A percentile compares a stretch with the other conserved stretches of the same genome.
Evolutionary conservation across 371 early-diverging fungal species (phyloP).

Genomic region (Rhizopus arrhizus): DNA sequence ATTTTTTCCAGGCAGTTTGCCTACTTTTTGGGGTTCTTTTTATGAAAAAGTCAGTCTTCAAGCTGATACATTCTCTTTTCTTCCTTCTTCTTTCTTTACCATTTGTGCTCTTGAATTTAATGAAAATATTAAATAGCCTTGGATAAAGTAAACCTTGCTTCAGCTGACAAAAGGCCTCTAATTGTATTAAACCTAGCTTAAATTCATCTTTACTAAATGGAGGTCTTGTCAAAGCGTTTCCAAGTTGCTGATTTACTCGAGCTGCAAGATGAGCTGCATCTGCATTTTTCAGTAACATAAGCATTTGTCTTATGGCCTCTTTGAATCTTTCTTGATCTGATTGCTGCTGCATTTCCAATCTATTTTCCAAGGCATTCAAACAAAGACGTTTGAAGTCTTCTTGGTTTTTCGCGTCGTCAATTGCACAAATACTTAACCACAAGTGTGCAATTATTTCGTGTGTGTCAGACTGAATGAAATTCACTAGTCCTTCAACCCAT

Average conservation of each 20-base stretch:
- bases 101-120: neutral
- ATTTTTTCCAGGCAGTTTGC: neutral
- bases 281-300: slow-evolving; percentile 14
- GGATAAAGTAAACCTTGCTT: neutral
- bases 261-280: slow-evolving; percentile 8
- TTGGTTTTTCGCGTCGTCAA: slow-evolving; percentile 13
- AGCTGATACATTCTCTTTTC: too few species aligned
- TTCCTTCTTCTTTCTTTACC: neutral
- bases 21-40: neutral
- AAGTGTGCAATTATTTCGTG: slow-evolving; percentile 29
- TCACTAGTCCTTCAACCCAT: slow-evolving; percentile 25
- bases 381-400: neutral
- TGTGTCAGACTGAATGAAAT: slow-evolving; percentile 29
- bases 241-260: slow-evolving; percentile 33
- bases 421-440: slow-evolving; percentile 30
- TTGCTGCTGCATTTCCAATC: neutral
- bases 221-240: slow-evolving; percentile 26
- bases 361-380: slow-evolving; percentile 3
- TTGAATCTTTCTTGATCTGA: neutral
- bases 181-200: slow-evolving; percentile 24
- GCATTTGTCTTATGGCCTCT: slow-evolving; percentile 7
- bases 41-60: neutral
- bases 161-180: slow-evolving; percentile 6
- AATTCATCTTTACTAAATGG: slow-evolving; percentile 37
- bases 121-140: neutral